Evolutionary conservation across 495 filamentous ascomycete species (phyloP).

Genomic region (Coniosporium apollinis): DNA sequence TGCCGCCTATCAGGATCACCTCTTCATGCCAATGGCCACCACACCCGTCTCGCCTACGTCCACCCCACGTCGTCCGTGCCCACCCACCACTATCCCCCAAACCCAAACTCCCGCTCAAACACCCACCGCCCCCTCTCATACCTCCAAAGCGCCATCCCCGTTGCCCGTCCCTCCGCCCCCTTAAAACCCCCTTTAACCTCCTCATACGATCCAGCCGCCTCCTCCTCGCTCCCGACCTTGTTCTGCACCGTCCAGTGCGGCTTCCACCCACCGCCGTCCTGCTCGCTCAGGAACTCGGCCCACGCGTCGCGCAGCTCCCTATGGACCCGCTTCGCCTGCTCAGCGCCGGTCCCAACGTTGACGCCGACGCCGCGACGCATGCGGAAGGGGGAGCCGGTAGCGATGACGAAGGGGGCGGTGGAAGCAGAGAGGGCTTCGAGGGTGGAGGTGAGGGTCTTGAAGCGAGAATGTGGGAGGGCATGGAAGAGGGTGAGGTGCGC

Average conservation of each 20-base stretch:
- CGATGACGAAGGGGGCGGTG: conserved; percentile 9
- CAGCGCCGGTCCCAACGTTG: conserved; percentile 1
- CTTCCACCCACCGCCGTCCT: conserved; percentile 14
- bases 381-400: conserved; percentile 5
- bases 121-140: conserved; percentile 17
- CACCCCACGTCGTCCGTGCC: too few species aligned
- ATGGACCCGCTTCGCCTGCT: conserved; percentile 5
- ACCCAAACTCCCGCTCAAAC: conserved; percentile 7
- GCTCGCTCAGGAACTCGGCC: conserved; percentile 16
- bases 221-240: conserved; percentile 15
- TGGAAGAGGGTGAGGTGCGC: conserved; percentile 22
- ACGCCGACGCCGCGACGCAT: conserved; percentile 14
- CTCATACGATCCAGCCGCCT: conserved; percentile 6
- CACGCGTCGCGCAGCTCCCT: conserved; percentile 11
- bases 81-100: too few species aligned
- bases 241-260: conserved; percentile 21
- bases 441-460: conserved; percentile 8
- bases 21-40: too few species aligned
- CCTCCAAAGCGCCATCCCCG: conserved; percentile 15
- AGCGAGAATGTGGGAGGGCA: conserved; percentile 16
- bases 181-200: conserved; percentile 10
- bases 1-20: too few species aligned
- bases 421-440: conserved; percentile 4
- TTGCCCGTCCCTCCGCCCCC: conserved; percentile 8
- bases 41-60: too few species aligned